Conservation (phyloP, 1,284 basidiomycete genomes). For the Caloboletus firmus region DNA sequence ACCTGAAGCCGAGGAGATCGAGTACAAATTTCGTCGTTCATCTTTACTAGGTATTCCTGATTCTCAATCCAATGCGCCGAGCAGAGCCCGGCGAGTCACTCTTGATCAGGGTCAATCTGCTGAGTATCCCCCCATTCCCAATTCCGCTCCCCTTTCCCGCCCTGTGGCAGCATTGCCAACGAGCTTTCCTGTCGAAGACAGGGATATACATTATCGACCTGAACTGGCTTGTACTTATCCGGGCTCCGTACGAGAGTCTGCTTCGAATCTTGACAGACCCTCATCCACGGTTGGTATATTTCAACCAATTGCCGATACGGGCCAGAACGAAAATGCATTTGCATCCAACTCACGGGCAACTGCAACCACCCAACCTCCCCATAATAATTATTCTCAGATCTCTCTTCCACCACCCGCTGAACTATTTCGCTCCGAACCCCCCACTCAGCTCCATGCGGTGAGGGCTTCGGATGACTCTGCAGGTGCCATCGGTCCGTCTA, state of each 20-base stretch:
- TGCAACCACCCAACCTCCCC: conserved; percentile 9
- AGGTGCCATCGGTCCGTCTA: conserved; percentile 34
- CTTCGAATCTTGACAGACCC: conserved; percentile 19
- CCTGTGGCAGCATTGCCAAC: neutral
- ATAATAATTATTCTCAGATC: conserved; percentile 22
- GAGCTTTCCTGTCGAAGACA: conserved; percentile 12
- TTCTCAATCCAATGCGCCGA: conserved; percentile 2
- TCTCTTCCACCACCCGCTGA: conserved; percentile 36
- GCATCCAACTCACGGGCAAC: conserved; percentile 12
- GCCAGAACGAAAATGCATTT: conserved; percentile 10
- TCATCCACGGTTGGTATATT: conserved; percentile 20
- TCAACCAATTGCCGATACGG: conserved; percentile 9
- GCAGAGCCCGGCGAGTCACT: conserved; percentile 17
- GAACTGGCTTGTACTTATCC: conserved; percentile 20
- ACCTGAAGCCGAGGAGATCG: conserved; percentile 25
- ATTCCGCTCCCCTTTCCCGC: conserved; percentile 3
- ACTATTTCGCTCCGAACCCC: conserved; percentile 30
- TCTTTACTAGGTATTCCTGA: conserved; percentile 26
- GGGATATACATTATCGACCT: conserved; percentile 18
- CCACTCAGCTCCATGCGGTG: conserved; percentile 35
- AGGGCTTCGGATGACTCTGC: conserved; percentile 24
- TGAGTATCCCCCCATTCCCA: conserved; percentile 12
- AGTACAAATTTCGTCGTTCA: conserved; percentile 35
- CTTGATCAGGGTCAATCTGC: conserved; percentile 18
- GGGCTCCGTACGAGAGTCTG: conserved; percentile 20